Evolutionary conservation across 2,329 filamentous ascomycete species (phyloP), one percentile per base, ranked within the genome.

Genomic region (Diaporthe capsici): DNA sequence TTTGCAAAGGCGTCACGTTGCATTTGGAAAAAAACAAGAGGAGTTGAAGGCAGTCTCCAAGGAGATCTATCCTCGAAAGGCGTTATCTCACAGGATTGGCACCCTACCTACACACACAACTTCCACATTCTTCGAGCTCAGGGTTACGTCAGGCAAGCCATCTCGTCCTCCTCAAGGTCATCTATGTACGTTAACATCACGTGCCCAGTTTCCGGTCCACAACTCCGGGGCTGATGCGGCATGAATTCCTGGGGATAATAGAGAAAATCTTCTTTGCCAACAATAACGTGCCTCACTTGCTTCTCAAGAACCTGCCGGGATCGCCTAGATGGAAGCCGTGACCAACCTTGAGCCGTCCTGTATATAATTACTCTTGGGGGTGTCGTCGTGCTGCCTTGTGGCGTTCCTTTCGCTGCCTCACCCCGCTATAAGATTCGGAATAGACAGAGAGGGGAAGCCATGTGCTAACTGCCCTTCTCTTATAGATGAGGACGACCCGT

Each of bases 141-240:
- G 81, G 84, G 83, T 86, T 84, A 88, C 85, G 85, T 87, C 88
- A 90, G 90, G 90, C 90, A 91, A 89, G 90, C 90, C 89, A 91
- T 91, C 90, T 92, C 91, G 90, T 92, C 91, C 91, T 92, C 90
- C 88, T 89, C 86, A 85, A 85, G 83, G 82, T 83, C 80, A 81
- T 81, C 85, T 85, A 91, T 93, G 91, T 93, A 93, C 88, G 90
- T 92, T 92, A 92, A 92, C 87, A 77, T 84, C 81, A 81, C 78
- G 78, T 78, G 78, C 80, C 80, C 82, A 82, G 81, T 82, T 81
- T 80, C 79, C 79, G 77, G 77, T 80, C 79, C 28, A 75, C 78
- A 78, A 90, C 89, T 88, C 84, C 86, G 85, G 85, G 79, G 85
- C 87, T 89, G 89, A 89, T 84, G 85, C 90, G 87, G 88, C 82